Conservation (phyloP, 2,329 filamentous ascomycete species). For the Talaromyces albobiverticillius region DNA sequence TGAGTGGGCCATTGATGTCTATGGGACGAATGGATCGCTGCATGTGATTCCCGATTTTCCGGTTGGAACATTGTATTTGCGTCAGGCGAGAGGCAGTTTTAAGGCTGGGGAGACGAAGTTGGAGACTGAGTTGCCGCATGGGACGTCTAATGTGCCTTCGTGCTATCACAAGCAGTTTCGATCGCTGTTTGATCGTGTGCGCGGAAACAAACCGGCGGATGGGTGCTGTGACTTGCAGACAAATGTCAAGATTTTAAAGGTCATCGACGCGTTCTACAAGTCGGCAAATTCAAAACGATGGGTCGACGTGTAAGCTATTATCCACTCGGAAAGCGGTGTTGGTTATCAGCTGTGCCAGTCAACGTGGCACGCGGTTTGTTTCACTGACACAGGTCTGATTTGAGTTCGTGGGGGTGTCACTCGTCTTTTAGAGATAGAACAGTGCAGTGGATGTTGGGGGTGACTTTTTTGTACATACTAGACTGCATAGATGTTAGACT, state of each 20-base stretch:
- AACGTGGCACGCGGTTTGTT: too few relatives aligned
- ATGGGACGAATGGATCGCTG: constrained; percentile 19
- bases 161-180: constrained; percentile 18
- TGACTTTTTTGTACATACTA: too few relatives aligned
- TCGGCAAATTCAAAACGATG: constrained; percentile 17
- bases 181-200: constrained; percentile 17
- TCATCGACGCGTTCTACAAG: constrained; percentile 20
- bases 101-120: constrained; percentile 19
- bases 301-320: constrained; percentile 13
- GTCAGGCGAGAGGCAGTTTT: constrained; percentile 16
- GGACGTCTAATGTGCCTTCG: constrained; percentile 17
- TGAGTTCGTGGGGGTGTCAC: too few relatives aligned
- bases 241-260: constrained; percentile 18
- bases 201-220: constrained; percentile 9
- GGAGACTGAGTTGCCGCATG: constrained; percentile 17
- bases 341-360: too few relatives aligned
- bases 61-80: constrained; percentile 17
- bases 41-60: constrained; percentile 18
- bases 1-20: constrained; percentile 20
- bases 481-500: too few relatives aligned
- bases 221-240: constrained; percentile 17
- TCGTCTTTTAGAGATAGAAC: too few relatives aligned
- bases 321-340: too few relatives aligned
- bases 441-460: too few relatives aligned
- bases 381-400: too few relatives aligned